Evolutionary conservation across 2,329 filamentous ascomycete genomes (phyloP).

Genomic region (Phialocephala subalpina): DNA sequence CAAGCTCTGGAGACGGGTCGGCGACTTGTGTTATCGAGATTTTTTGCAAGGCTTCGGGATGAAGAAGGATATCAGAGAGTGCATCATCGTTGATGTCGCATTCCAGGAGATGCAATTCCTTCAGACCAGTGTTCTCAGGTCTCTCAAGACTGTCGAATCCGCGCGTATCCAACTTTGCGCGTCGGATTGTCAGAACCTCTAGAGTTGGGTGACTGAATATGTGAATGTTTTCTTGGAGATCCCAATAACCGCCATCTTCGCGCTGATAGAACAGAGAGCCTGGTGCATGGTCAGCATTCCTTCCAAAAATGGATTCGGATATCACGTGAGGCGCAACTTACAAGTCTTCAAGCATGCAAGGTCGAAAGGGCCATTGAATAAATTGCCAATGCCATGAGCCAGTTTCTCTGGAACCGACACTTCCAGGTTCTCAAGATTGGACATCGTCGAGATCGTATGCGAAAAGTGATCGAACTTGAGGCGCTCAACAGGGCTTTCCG

Average conservation of each 20-base stretch:
- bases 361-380: constrained; percentile 60
- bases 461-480: constrained; percentile 53
- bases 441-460: constrained; percentile 57
- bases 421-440: constrained; percentile 56
- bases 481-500: constrained; percentile 44
- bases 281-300: constrained; percentile 4
- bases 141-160: constrained; percentile 58
- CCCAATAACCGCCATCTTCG: constrained; percentile 55
- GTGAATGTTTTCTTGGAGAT: constrained; percentile 59
- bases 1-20: constrained; percentile 47
- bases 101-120: constrained; percentile 54
- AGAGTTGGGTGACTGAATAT: constrained; percentile 59
- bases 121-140: constrained; percentile 54
- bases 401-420: constrained; percentile 54
- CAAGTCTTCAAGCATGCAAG: constrained; percentile 56
- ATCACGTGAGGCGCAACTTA: constrained; percentile 32
- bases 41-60: constrained; percentile 53
- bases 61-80: constrained; percentile 50
- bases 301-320: not conserved
- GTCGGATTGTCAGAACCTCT: constrained; percentile 53
- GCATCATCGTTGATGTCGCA: constrained; percentile 59
- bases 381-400: constrained; percentile 54
- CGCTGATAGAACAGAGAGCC: constrained; percentile 53
- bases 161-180: constrained; percentile 55
- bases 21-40: constrained; percentile 56